Conservation (phyloP, 106 monocot genomes). For the Amphibolis antarctica region DNA sequence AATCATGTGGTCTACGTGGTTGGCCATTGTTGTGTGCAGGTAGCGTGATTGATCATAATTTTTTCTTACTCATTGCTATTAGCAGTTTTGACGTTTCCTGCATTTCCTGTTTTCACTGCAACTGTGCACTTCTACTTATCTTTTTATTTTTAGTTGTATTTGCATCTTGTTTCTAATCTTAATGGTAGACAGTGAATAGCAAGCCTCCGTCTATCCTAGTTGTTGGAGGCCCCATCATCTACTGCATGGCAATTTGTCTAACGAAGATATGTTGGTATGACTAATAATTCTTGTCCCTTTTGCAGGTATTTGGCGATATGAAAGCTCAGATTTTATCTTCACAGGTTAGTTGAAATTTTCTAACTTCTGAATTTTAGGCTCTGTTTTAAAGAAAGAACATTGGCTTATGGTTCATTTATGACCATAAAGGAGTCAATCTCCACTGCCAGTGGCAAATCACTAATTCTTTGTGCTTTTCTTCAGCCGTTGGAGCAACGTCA, state of each 20-base stretch:
- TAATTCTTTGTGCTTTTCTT: constrained; percentile 11
- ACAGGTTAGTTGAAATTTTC: constrained; percentile 42
- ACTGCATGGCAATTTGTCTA: neutral
- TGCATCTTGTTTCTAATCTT: too few relatives aligned
- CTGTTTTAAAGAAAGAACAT: neutral
- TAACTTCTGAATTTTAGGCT: neutral
- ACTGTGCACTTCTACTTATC: too few relatives aligned
- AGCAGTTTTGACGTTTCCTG: too few relatives aligned
- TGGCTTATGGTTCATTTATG: neutral
- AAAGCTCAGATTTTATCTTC: constrained; percentile 85
- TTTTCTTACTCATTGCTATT: neutral
- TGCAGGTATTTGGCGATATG: constrained; percentile 79
- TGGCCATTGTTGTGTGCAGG: too few relatives aligned
- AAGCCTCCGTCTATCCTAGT: too few relatives aligned
- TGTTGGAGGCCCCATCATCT: too few relatives aligned
- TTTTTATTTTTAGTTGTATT: too few relatives aligned
- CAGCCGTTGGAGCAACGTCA: constrained; percentile 85
- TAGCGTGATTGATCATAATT: too few relatives aligned
- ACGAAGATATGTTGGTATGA: neutral
- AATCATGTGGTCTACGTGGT: too few relatives aligned
- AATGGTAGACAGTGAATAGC: too few relatives aligned
- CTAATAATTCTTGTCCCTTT: neutral
- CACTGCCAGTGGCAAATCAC: neutral
- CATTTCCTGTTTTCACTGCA: too few relatives aligned
- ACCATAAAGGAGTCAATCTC: too few relatives aligned